Evolutionary conservation across 805 yeast species (phyloP).

Genomic region (Zygoascus biomembranicola): DNA sequence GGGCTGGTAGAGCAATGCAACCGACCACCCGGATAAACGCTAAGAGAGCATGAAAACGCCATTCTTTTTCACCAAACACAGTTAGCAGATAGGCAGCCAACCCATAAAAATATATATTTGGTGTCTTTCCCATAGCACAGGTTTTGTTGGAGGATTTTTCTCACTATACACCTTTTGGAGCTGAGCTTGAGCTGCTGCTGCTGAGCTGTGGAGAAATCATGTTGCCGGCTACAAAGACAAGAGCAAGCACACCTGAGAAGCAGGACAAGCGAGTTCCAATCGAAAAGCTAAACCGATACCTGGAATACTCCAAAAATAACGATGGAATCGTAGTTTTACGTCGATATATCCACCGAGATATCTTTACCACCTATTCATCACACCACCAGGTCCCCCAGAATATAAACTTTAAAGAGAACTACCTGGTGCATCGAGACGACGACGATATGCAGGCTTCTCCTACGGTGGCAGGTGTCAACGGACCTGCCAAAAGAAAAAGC

Average conservation of each 20-base stretch:
- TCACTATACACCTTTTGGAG: neutral
- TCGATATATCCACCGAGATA: slow-evolving; percentile 20
- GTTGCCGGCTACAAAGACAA: too few relatives aligned
- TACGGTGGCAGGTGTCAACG: neutral
- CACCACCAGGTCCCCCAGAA: slow-evolving; percentile 9
- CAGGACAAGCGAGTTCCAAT: neutral
- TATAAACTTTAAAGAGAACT: slow-evolving; percentile 11
- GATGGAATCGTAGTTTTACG: slow-evolving; percentile 9
- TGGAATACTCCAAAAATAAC: neutral
- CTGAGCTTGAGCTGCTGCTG: neutral
- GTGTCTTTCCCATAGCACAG: neutral
- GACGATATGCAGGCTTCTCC: neutral
- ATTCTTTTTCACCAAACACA: neutral
- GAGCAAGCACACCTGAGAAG: neutral
- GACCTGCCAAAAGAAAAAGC: neutral
- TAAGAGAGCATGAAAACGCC: neutral
- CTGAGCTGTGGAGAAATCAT: too few relatives aligned
- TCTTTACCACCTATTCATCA: slow-evolving; percentile 18
- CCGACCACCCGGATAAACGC: neutral
- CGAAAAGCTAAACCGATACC: neutral
- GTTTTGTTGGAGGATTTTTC: neutral
- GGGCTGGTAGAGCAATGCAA: neutral
- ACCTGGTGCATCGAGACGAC: slow-evolving; percentile 13
- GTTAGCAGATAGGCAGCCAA: neutral
- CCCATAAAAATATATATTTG: neutral